Evolutionary conservation across 140 eudicot species (phyloP).

Genomic region (Flaveria floridana): DNA sequence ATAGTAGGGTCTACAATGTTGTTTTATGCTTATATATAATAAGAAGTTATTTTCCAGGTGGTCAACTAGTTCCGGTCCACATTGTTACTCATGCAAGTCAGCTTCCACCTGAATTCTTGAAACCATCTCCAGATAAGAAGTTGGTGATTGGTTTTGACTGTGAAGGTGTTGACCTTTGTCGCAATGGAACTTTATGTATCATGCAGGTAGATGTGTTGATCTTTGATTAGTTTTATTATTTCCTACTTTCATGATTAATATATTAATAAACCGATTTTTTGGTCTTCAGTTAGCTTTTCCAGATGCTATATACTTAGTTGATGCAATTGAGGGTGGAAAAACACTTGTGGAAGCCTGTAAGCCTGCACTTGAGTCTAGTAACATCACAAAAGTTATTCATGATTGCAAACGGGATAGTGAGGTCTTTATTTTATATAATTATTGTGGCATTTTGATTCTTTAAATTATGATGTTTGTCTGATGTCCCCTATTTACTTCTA

Average conservation of each 20-base stretch:
- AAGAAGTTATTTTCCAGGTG: conserved; percentile 46
- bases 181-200: conserved; percentile 76
- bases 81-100: conserved; percentile 71
- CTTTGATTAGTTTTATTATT: neutral
- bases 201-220: conserved; percentile 68
- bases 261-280: neutral
- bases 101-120: conserved; percentile 76
- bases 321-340: conserved; percentile 85
- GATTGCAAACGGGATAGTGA: conserved; percentile 99
- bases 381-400: conserved; percentile 96
- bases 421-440: conserved; percentile 54
- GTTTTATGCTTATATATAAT: neutral
- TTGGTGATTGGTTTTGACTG: conserved; percentile 86
- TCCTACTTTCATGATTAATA: neutral
- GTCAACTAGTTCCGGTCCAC: conserved; percentile 59
- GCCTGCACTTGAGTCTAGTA: conserved; percentile 95
- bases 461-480: neutral
- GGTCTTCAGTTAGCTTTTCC: conserved; percentile 77
- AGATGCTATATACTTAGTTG: conserved; percentile 91
- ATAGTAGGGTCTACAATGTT: neutral
- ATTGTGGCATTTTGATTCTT: conserved; percentile 16
- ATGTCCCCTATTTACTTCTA: conserved; percentile 13
- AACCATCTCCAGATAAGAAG: conserved; percentile 62
- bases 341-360: conserved; percentile 86
- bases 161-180: conserved; percentile 95